These are phyloP conservation scores for Achaetomium macrosporum DNA, from an alignment of 2,329 filamentous ascomycete species.

Conservation along the genomic window DNA sequence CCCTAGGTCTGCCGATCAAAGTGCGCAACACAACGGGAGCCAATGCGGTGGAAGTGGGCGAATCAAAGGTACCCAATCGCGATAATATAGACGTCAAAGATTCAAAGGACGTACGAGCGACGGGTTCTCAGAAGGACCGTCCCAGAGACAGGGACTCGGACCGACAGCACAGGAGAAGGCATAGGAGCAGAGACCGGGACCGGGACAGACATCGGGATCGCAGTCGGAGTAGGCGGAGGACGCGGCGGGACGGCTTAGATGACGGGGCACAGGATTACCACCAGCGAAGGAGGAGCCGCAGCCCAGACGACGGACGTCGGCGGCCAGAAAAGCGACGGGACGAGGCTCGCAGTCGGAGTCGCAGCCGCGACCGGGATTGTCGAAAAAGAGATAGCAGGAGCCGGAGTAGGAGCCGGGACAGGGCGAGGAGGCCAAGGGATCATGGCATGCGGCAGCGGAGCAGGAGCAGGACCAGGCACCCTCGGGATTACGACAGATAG, in stretches of 20 bases:
- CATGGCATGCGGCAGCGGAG: conserved; percentile 23
- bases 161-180: conserved; percentile 31
- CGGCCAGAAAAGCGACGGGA: conserved; percentile 26
- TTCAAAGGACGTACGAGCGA: conserved; percentile 14
- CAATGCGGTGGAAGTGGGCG: conserved; percentile 63
- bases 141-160: conserved; percentile 30
- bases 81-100: conserved; percentile 23
- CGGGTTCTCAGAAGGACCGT: conserved; percentile 21
- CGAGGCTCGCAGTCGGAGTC: conserved; percentile 32
- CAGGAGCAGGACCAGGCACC: conserved; percentile 22
- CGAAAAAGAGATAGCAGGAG: conserved; percentile 8
- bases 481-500: background rate
- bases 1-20: conserved; percentile 72
- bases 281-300: conserved; percentile 33
- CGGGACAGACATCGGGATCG: conserved; percentile 21
- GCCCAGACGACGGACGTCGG: conserved; percentile 24
- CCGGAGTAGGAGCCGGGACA: conserved; percentile 28
- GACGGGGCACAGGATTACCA: conserved; percentile 28
- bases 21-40: conserved; percentile 52
- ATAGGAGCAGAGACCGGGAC: conserved; percentile 27
- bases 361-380: conserved; percentile 28
- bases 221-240: conserved; percentile 25
- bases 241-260: conserved; percentile 21
- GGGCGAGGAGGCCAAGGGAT: conserved; percentile 21
- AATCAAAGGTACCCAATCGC: conserved; percentile 32